These are phyloP conservation scores for Albifimbria verrucaria DNA, from an alignment of 2,329 filamentous ascomycete genomes.

Conservation along the genomic window DNA sequence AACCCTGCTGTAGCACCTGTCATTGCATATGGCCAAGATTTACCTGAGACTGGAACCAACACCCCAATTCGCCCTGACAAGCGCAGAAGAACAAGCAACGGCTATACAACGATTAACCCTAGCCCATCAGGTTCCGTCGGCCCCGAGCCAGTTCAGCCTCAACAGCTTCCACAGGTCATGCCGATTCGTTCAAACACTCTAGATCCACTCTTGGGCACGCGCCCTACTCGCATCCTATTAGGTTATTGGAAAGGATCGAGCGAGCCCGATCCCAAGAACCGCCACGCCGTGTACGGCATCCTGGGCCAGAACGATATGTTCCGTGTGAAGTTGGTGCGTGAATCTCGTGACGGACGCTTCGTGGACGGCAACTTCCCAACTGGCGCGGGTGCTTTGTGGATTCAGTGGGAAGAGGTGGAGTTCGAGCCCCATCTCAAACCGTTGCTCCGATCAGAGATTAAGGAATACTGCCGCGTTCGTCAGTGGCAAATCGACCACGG, in stretches of 20 bases:
- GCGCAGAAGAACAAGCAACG: slow-evolving; percentile 42
- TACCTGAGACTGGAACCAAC: slow-evolving; percentile 39
- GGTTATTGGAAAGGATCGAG: slow-evolving; percentile 58
- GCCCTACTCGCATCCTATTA: slow-evolving; percentile 55
- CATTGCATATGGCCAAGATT: slow-evolving; percentile 48
- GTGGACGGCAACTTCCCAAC: slow-evolving; percentile 58
- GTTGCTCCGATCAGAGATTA: slow-evolving; percentile 53
- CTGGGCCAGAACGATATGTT: slow-evolving; percentile 63
- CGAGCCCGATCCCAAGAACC: slow-evolving; percentile 42
- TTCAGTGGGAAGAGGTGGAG: slow-evolving; percentile 58
- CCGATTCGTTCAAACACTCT: slow-evolving; percentile 12
- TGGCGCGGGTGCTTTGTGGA: slow-evolving; percentile 60
- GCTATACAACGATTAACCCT: slow-evolving; percentile 29
- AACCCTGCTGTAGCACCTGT: slow-evolving; percentile 36
- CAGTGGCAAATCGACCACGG: slow-evolving; percentile 55
- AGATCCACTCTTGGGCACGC: slow-evolving; percentile 47
- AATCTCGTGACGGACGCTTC: slow-evolving; percentile 58
- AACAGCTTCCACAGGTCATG: slow-evolving; percentile 15
- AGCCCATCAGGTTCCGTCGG: slow-evolving; percentile 18
- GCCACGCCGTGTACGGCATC: slow-evolving; percentile 62
- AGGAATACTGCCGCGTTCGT: slow-evolving; percentile 61
- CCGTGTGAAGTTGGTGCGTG: slow-evolving; percentile 57
- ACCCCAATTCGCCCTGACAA: slow-evolving; percentile 38
- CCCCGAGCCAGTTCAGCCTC: slow-evolving; percentile 16
- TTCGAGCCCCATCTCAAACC: slow-evolving; percentile 53